Base-by-base conservation (phyloP, 169 alveolate genomes). In the Plasmodium fragile region DNA sequence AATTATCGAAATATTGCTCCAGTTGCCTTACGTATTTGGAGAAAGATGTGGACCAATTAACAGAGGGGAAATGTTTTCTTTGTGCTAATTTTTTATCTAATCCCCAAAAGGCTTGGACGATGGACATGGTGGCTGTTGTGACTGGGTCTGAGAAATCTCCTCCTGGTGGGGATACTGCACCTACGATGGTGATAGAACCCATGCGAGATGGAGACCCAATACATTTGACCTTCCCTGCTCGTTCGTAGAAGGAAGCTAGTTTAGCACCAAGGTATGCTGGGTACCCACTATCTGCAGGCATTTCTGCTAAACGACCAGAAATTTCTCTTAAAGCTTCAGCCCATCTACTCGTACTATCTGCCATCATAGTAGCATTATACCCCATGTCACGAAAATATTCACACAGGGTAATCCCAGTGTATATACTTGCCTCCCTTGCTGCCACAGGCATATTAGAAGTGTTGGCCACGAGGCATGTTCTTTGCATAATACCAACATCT, bases 371-470 rank as follows among this genome's bases (percentile, higher is more conserved):
- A 11, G 99, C 99, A 92, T 98, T 97, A 96, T 96, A 98, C 45
- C 99, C 99, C 99, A 98, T 99, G 94, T 99, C 99, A 84, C 99
- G 97, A 97, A 99, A 99, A 97, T 99, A 99, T 96, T 99, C 99
- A 39, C 99, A 99, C 11, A 99, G 96, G 16, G 99, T 98, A 87
- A 99, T 99, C 34, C 99, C 99, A 3, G 99, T 98, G 94, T 98
- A 99, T 78, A 99, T 98, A 43, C 99, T 98, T 69, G 99, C 99
- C 96, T 99, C 99, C 96, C 99, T 98, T 28, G 99, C 99, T 13
- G 99, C 99, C 93, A 99, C 99, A 13, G 99, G 99, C 99, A 99
- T 99, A 97, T 99, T 99, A 16, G 99, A 99, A 30, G 99, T 99
- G 96, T 99, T 99, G 72, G 99, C 99, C 72, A 99, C 99, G 91